These are phyloP conservation scores for Colletotrichum costaricense DNA, from an alignment of 2,329 filamentous ascomycete species.

Conservation along the genomic window DNA sequence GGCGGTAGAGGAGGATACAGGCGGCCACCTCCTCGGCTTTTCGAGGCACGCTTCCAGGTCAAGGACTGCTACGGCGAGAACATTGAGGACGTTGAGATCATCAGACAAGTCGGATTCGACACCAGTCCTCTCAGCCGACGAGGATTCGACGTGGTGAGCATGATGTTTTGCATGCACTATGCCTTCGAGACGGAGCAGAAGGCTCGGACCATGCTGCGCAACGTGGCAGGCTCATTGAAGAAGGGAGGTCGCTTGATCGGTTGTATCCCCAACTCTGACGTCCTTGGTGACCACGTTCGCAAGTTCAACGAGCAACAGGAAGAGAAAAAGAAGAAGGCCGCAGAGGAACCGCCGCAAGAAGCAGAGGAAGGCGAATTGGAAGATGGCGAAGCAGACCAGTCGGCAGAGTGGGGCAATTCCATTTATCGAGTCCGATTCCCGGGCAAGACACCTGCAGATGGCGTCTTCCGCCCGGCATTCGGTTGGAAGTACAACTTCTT, in stretches of 20 bases:
- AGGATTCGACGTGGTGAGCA: conserved; percentile 95
- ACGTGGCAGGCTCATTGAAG: conserved; percentile 89
- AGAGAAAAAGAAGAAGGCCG: conserved; percentile 51
- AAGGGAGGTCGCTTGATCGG: conserved; percentile 96
- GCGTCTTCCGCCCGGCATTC: conserved; percentile 92
- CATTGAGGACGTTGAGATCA: conserved; percentile 82
- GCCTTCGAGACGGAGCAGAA: conserved; percentile 94
- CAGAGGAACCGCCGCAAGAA: conserved; percentile 43
- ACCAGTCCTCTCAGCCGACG: conserved; percentile 77
- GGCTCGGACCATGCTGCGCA: conserved; percentile 90
- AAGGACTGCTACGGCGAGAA: conserved; percentile 94
- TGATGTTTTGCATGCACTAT: conserved; percentile 99
- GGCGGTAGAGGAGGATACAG: conserved; percentile 64
- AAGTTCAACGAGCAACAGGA: conserved; percentile 74
- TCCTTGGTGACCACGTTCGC: conserved; percentile 83
- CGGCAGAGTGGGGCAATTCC: conserved; percentile 89
- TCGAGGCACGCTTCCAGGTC: conserved; percentile 87
- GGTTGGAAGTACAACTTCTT: conserved; percentile 99
- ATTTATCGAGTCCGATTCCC: conserved; percentile 94
- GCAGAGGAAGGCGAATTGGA: conserved; percentile 61
- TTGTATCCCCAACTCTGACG: conserved; percentile 96
- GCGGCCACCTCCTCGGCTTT: conserved; percentile 68
- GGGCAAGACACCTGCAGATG: conserved; percentile 83
- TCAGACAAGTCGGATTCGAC: conserved; percentile 90
- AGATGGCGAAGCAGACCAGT: conserved; percentile 72